A percentile compares a stretch with the other conserved stretches of the same genome.
phyloP scores from a whole-genome alignment of 805 yeast species.

The Starmerella powellii region DNA sequence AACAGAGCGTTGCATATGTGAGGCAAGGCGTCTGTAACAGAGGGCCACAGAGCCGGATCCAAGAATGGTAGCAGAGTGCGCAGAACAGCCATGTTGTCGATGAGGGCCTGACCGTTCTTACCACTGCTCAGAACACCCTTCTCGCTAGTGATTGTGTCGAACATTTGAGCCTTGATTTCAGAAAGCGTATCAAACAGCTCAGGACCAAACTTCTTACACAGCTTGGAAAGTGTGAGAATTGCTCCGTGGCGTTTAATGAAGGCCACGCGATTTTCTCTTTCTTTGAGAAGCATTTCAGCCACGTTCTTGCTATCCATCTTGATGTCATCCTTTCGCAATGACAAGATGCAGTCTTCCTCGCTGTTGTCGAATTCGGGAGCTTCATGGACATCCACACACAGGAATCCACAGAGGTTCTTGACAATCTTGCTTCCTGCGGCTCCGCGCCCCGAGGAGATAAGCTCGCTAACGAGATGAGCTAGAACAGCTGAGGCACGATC shows the following conservation, averaged over 20 bases:
- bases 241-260: slow-evolving; percentile 79
- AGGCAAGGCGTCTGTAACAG: slow-evolving; percentile 39
- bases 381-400: slow-evolving; percentile 91
- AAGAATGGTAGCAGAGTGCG: slow-evolving; percentile 61
- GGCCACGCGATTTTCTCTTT: slow-evolving; percentile 44
- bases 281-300: slow-evolving; percentile 36
- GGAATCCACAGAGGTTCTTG: slow-evolving; percentile 79
- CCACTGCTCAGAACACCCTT: slow-evolving; percentile 17
- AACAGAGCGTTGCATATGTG: slow-evolving; percentile 42
- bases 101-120: slow-evolving; percentile 44
- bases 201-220: slow-evolving; percentile 43
- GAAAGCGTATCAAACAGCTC: slow-evolving; percentile 51
- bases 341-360: slow-evolving; percentile 45
- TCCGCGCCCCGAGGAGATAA: slow-evolving; percentile 45
- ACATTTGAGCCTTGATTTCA: slow-evolving; percentile 50
- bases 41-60: slow-evolving; percentile 35
- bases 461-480: slow-evolving; percentile 47
- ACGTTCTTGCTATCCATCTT: slow-evolving; percentile 43
- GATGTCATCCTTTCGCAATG: slow-evolving; percentile 43
- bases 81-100: slow-evolving; percentile 76
- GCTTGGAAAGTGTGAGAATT: slow-evolving; percentile 47
- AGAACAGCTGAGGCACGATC: slow-evolving; percentile 57
- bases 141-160: slow-evolving; percentile 43
- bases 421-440: slow-evolving; percentile 79
- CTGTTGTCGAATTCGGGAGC: slow-evolving; percentile 83